phyloP scores from a whole-genome alignment of 2,329 filamentous ascomycete species.

The Fusarium pseudonygamai region DNA sequence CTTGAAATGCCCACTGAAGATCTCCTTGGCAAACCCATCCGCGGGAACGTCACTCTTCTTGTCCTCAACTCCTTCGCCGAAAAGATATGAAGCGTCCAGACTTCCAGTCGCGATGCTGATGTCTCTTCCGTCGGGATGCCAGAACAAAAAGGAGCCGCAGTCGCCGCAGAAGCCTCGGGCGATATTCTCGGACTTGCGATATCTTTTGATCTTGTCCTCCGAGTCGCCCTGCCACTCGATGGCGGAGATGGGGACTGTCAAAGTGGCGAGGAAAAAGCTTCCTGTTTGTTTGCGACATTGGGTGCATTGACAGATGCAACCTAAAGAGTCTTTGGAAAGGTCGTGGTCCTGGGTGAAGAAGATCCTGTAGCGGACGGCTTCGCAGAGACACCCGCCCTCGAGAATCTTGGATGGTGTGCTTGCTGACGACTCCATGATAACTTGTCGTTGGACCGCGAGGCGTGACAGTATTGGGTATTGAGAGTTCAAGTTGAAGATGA shows the following conservation, averaged over 20 bases:
- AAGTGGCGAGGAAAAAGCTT: background rate
- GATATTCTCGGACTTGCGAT: background rate
- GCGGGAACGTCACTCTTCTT: fast-evolving
- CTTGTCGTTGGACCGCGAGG: too few species aligned
- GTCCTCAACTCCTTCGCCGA: background rate
- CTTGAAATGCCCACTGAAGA: background rate
- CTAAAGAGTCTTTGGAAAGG: background rate
- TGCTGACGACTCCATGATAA: background rate
- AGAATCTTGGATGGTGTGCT: background rate
- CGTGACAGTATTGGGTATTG: too few species aligned
- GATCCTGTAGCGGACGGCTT: constrained; percentile 3
- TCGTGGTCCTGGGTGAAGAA: background rate
- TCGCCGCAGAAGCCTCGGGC: background rate
- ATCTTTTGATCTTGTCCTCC: background rate
- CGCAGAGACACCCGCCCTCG: constrained; percentile 3
- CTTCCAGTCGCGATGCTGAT: constrained; percentile 12
- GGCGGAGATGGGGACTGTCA: background rate
- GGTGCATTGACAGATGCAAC: constrained; percentile 11
- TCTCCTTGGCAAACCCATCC: background rate
- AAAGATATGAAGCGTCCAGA: constrained; percentile 1
- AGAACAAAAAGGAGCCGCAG: constrained; percentile 14
- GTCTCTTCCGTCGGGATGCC: background rate
- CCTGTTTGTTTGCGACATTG: constrained; percentile 20
- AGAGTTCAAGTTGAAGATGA: too few species aligned
- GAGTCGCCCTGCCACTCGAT: background rate